A percentile compares a stretch with the other conserved stretches of the same genome.
phyloP scores from a whole-genome alignment of 345 rosid species.

The Melaleuca alternifolia region DNA sequence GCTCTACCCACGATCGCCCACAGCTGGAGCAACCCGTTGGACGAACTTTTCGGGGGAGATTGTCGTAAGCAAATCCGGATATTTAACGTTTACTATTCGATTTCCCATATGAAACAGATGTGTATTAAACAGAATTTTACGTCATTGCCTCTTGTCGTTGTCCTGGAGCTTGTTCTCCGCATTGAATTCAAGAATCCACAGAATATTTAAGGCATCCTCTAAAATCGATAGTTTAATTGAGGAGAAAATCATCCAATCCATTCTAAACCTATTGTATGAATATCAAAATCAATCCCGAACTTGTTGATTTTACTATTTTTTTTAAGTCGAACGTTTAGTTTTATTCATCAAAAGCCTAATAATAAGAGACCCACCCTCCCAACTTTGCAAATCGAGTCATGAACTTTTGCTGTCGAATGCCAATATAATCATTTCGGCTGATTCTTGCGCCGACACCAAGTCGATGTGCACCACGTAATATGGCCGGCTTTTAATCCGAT shows the following conservation, averaged over 20 bases:
- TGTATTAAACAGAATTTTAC: neutral
- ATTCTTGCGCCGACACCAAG: neutral
- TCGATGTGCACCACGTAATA: fast-evolving
- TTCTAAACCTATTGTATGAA: too few relatives aligned
- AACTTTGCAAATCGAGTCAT: neutral
- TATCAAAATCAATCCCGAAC: too few relatives aligned
- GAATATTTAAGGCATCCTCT: neutral
- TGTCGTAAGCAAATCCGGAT: neutral
- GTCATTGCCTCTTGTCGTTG: neutral
- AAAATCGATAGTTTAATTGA: fast-evolving
- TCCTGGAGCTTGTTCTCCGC: neutral
- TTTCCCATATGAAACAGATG: too few relatives aligned
- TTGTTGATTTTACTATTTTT: too few relatives aligned
- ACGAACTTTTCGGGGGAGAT: neutral
- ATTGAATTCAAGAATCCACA: neutral
- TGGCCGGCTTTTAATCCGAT: fast-evolving
- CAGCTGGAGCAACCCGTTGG: neutral
- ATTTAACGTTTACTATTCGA: too few relatives aligned
- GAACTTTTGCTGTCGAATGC: neutral
- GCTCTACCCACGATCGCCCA: neutral
- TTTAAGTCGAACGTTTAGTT: too few relatives aligned
- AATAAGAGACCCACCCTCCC: too few relatives aligned
- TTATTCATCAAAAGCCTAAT: too few relatives aligned
- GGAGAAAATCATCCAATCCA: neutral
- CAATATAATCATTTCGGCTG: fast-evolving